A percentile compares a stretch with the other conserved stretches of the same genome.
These are phyloP conservation scores for Mycothermus thermophilus DNA, from an alignment of 495 filamentous ascomycete genomes.

Conservation along the genomic window DNA sequence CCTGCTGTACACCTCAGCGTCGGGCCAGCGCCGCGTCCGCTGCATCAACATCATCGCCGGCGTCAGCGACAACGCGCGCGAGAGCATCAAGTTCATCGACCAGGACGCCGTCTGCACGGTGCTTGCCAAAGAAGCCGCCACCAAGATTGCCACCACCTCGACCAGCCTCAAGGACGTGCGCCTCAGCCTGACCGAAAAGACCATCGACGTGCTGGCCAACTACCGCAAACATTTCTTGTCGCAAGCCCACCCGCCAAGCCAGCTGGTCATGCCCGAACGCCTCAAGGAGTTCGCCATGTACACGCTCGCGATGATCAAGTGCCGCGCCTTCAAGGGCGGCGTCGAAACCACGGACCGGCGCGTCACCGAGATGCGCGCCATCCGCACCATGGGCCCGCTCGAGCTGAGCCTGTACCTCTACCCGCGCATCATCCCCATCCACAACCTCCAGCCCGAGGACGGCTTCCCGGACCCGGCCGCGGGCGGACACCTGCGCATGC, in stretches of 20 bases:
- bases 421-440: slow-evolving; percentile 79
- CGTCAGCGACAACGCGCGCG: slow-evolving; percentile 69
- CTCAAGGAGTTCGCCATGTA: slow-evolving; percentile 97
- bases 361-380: slow-evolving; percentile 79
- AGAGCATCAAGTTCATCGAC: slow-evolving; percentile 81
- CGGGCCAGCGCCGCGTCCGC: slow-evolving; percentile 77
- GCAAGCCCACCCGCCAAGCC: slow-evolving; percentile 71
- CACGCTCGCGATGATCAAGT: slow-evolving; percentile 85
- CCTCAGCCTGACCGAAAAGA: slow-evolving; percentile 75
- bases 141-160: slow-evolving; percentile 55
- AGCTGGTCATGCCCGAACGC: slow-evolving; percentile 88
- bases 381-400: slow-evolving; percentile 69
- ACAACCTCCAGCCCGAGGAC: slow-evolving; percentile 75
- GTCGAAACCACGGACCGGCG: slow-evolving; percentile 83
- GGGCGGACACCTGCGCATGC: slow-evolving; percentile 71
- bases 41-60: slow-evolving; percentile 89
- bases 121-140: slow-evolving; percentile 83
- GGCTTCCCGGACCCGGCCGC: slow-evolving; percentile 75
- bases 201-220: slow-evolving; percentile 81
- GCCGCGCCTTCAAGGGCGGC: slow-evolving; percentile 85
- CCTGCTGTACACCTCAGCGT: slow-evolving; percentile 82
- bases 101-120: slow-evolving; percentile 83
- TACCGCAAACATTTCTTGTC: slow-evolving; percentile 83
- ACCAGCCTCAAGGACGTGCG: slow-evolving; percentile 76
- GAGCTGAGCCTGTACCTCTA: slow-evolving; percentile 92